These are phyloP conservation scores for Cucumis variabilis DNA, from an alignment of 331 rosid species.

Conservation along the genomic window DNA sequence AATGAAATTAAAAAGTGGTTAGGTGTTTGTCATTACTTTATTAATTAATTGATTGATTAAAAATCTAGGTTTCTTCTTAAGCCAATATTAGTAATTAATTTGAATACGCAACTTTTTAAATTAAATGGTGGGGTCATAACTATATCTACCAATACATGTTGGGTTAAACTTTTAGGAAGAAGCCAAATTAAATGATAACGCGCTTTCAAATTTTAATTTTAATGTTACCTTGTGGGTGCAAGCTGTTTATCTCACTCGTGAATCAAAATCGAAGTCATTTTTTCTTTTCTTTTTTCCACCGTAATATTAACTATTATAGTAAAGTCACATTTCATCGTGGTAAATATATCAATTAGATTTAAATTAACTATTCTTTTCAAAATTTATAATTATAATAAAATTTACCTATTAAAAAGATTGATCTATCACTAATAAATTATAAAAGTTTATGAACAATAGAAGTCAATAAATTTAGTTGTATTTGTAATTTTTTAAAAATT, in stretches of 20 bases:
- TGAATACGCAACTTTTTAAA: background rate
- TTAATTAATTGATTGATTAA: background rate
- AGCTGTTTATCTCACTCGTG: conserved; percentile 14
- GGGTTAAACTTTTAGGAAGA: background rate
- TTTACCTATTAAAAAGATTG: too few species aligned
- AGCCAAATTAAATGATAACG: conserved; percentile 17
- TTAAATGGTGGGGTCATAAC: conserved; percentile 18
- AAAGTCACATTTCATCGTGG: too few species aligned
- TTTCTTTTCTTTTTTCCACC: background rate
- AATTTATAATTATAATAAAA: too few species aligned
- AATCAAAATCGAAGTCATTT: background rate
- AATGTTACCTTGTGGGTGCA: background rate
- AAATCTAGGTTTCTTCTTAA: background rate
- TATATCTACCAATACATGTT: conserved; percentile 1
- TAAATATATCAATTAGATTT: too few species aligned
- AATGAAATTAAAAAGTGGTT: background rate
- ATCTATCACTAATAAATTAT: too few species aligned
- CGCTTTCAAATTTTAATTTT: conserved; percentile 3
- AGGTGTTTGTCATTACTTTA: background rate
- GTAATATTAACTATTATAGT: background rate
- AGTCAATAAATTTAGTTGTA: too few species aligned
- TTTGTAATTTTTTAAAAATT: too few species aligned
- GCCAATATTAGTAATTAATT: conserved; percentile 14
- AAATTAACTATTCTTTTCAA: too few species aligned
- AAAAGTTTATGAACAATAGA: too few species aligned